phyloP scores from a whole-genome alignment of 305 asterid genomes.

The Rubia balearica region DNA sequence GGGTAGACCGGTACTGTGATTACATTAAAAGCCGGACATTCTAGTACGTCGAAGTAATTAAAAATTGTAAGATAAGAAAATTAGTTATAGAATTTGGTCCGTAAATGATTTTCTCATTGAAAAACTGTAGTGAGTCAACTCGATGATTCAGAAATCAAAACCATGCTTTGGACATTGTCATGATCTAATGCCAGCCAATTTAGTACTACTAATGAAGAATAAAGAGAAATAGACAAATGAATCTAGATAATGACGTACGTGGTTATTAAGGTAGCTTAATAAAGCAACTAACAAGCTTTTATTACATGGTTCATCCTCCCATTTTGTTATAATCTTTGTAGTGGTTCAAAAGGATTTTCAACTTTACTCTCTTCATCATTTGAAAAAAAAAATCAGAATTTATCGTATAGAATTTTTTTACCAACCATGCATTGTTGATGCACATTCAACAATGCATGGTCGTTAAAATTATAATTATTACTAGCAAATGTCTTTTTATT shows the following conservation, averaged over 20 bases:
- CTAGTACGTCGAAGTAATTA: not conserved
- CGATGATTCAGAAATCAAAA: not conserved
- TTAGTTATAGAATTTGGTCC: not conserved
- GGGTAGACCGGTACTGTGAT: too few species aligned
- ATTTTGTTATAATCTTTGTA: not conserved
- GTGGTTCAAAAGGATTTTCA: too few species aligned
- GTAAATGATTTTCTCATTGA: conserved; percentile 3
- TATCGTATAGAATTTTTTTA: too few species aligned
- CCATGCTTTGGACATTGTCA: not conserved
- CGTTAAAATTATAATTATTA: too few species aligned
- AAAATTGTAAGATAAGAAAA: not conserved
- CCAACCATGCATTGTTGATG: too few species aligned
- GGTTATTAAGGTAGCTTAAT: too few species aligned
- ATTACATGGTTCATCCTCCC: not conserved
- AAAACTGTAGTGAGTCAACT: conserved; percentile 6
- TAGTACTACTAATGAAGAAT: not conserved
- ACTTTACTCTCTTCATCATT: too few species aligned
- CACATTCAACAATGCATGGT: too few species aligned
- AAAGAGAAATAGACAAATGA: not conserved
- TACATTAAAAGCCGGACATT: not conserved
- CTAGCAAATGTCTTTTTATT: too few species aligned
- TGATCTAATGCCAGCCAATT: not conserved
- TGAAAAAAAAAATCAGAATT: too few species aligned
- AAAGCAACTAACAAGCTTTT: not conserved
- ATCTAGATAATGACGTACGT: too few species aligned